A percentile compares a stretch with the other conserved stretches of the same genome.
phyloP scores from a whole-genome alignment of 1,284 basidiomycete genomes.

The Coniophora puteana region DNA sequence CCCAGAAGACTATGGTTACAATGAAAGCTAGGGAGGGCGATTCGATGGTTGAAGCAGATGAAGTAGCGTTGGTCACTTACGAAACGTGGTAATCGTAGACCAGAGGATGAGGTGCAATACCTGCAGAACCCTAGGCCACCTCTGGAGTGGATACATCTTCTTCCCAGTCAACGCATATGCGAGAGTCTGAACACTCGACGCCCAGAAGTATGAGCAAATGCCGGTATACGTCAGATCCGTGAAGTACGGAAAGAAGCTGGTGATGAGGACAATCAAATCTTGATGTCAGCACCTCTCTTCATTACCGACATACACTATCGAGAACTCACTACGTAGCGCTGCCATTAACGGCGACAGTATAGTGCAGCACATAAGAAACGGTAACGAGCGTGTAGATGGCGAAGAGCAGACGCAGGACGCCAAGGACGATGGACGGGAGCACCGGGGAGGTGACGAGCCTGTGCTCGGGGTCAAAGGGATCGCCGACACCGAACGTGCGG shows the following conservation, averaged over 20 bases:
- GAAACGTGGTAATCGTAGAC: slow-evolving; percentile 53
- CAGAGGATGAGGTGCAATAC: slow-evolving; percentile 53
- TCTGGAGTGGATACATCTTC: slow-evolving; percentile 50
- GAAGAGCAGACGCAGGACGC: slow-evolving; percentile 42
- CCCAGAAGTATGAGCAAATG: slow-evolving; percentile 58
- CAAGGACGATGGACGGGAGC: slow-evolving; percentile 44
- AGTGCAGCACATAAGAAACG: too few species aligned
- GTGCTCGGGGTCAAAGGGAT: slow-evolving; percentile 50
- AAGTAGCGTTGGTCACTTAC: slow-evolving; percentile 36
- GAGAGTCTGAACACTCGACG: slow-evolving; percentile 51
- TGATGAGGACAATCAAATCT: too few species aligned
- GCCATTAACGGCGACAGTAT: too few species aligned
- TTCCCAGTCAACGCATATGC: slow-evolving; percentile 33
- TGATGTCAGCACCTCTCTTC: too few species aligned
- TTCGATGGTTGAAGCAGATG: slow-evolving; percentile 7
- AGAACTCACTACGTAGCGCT: too few species aligned
- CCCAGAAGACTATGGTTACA: slow-evolving; percentile 68
- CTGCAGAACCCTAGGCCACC: slow-evolving; percentile 55
- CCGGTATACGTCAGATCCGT: slow-evolving; percentile 63
- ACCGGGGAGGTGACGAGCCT: slow-evolving; percentile 58
- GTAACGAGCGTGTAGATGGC: slow-evolving; percentile 52
- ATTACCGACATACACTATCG: too few species aligned
- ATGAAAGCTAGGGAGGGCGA: slow-evolving; percentile 46
- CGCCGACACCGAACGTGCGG: slow-evolving; percentile 24
- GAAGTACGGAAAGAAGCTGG: slow-evolving; percentile 62